Base-by-base conservation (phyloP, 2,329 filamentous ascomycete genomes). In the Triangularia setosa region DNA sequence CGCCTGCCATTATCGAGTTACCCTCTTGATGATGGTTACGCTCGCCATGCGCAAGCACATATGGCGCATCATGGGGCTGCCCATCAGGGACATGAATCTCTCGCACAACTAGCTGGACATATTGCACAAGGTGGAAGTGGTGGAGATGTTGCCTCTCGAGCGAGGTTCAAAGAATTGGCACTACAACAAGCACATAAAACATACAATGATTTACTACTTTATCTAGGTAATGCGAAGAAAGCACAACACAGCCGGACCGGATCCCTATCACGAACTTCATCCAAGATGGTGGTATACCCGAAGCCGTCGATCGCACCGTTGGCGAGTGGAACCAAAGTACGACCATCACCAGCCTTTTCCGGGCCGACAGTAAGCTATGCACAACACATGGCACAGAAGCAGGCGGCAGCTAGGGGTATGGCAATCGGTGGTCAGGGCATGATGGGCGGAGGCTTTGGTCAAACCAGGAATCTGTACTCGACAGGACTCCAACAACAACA, bases 151-250 rank as follows among this genome's bases (percentile, higher is more conserved):
- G 65, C 73, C 16, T 72, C 75, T 3, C 75, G 75, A 16, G 61
- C 72, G 16, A 77, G 76, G 8, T 91, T 91, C 72, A 88, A 87
- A 68, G 90, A 92, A 68, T 89, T 86, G 67, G 85, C 86, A 2
- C 77, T 93, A 24, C 80, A 84, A 14, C 88, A 87, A 77, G 90
- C 90, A n/a, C 88, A 93, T 73, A 82, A 83, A 68, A 84, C 88
- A 30, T 93, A 93, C 75, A 80, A 90, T 57, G 88, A 92, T 67
- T 81, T 94, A 7, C 78, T 93, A 3, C 78, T 86, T 9, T 86
- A 85, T 68, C 79, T 91, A 6, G 86, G 90, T 66, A 82, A 85
- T 60, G 80, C 79, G 21, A 87, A 85, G 64, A 87, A 81, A 70
- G 75, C 79, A 1, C 77, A 77, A 9, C 73, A 78, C 18, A 73